Conservation (phyloP, 1,284 basidiomycete genomes). For the Cryptococcus floricola region DNA sequence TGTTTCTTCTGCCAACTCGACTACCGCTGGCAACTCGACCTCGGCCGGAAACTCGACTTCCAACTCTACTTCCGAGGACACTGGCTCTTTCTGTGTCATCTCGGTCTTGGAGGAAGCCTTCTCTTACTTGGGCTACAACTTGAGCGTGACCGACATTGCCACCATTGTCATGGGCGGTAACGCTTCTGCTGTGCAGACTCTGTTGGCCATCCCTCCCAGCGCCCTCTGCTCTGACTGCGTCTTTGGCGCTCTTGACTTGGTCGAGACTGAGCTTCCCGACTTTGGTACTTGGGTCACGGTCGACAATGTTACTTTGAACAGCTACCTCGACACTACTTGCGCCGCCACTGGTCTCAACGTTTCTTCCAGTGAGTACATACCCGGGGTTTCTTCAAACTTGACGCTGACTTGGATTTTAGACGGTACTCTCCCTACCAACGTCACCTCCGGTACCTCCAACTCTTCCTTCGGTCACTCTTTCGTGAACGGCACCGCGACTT, state of each 20-base stretch:
- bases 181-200: conserved; percentile 21
- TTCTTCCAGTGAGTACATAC: conserved; percentile 11
- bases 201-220: conserved; percentile 23
- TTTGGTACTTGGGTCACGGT: conserved; percentile 28
- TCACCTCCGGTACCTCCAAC: conserved; percentile 36
- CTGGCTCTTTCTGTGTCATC: conserved; percentile 40
- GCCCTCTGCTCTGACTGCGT: conserved; percentile 45
- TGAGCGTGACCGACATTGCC: conserved; percentile 34
- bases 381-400: neutral
- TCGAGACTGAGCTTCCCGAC: conserved; percentile 34
- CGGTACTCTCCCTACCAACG: conserved; percentile 38
- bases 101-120: conserved; percentile 35
- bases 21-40: conserved; percentile 19
- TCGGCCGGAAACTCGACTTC: conserved; percentile 10
- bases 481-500: conserved; percentile 25
- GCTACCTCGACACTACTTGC: conserved; percentile 30
- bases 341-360: conserved; percentile 11
- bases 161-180: conserved; percentile 30
- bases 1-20: conserved; percentile 5
- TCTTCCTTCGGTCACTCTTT: conserved; percentile 32
- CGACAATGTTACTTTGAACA: conserved; percentile 23
- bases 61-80: conserved; percentile 33
- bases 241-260: conserved; percentile 38
- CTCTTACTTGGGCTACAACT: conserved; percentile 34
- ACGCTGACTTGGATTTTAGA: conserved; percentile 13